Evolutionary conservation across 169 alveolate genomes (phyloP).

Genomic region (Plasmodium knowlesi): DNA sequence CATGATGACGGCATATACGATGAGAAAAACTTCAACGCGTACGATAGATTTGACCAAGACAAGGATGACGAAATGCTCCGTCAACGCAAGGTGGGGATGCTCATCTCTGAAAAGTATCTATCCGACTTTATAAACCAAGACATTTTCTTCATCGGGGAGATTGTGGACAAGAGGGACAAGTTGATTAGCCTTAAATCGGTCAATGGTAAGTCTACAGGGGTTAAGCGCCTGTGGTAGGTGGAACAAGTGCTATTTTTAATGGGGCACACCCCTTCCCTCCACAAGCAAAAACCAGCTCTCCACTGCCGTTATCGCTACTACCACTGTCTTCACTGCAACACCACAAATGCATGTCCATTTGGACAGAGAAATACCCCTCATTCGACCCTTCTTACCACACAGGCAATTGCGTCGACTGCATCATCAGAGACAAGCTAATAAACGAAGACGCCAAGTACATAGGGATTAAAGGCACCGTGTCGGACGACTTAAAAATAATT

Average conservation of each 20-base stretch:
- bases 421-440: slow-evolving; percentile 5
- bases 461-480: slow-evolving; percentile 69
- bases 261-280: too few species aligned
- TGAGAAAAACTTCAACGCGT: not conserved
- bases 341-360: not conserved
- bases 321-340: not conserved
- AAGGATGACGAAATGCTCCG: not conserved
- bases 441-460: slow-evolving; percentile 12
- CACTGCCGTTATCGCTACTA: not conserved
- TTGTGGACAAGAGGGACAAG: slow-evolving; percentile 20
- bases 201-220: slow-evolving; percentile 32
- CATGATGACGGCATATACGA: not conserved
- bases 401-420: slow-evolving; percentile 62
- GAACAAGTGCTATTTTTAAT: too few species aligned
- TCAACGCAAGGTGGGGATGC: slow-evolving; percentile 26
- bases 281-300: not conserved
- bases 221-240: not conserved
- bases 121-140: slow-evolving; percentile 51
- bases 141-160: slow-evolving; percentile 61
- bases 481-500: slow-evolving; percentile 55
- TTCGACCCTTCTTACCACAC: not conserved
- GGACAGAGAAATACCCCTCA: not conserved
- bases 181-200: slow-evolving; percentile 30
- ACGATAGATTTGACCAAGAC: not conserved
- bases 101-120: slow-evolving; percentile 58